phyloP scores from a whole-genome alignment of 1,284 basidiomycete species.

The Ceratobasidium sp. region DNA sequence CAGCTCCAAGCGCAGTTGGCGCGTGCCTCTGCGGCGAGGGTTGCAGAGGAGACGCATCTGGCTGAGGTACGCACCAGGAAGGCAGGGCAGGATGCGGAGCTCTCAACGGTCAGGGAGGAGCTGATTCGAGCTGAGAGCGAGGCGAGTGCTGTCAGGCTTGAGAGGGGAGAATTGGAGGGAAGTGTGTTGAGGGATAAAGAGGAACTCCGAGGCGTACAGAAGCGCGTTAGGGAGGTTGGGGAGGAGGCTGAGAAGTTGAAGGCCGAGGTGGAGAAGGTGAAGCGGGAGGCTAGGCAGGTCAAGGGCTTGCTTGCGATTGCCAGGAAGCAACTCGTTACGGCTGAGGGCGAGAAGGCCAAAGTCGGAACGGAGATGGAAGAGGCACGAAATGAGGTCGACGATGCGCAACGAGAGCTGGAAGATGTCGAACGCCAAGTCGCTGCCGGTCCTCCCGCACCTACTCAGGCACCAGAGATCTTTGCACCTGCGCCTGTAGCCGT shows the following conservation, averaged over 20 bases:
- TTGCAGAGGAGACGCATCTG: conserved; percentile 83
- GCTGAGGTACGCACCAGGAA: conserved; percentile 78
- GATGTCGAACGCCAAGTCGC: conserved; percentile 67
- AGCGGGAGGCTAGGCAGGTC: conserved; percentile 95
- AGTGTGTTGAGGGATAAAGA: conserved; percentile 92
- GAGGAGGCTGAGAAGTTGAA: conserved; percentile 79
- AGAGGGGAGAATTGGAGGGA: conserved; percentile 94
- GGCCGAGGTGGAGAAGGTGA: conserved; percentile 84
- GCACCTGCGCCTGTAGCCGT: conserved; percentile 37
- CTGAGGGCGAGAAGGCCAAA: conserved; percentile 81
- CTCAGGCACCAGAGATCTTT: conserved; percentile 18
- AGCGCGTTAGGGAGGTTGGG: conserved; percentile 82
- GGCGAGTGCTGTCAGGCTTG: conserved; percentile 85
- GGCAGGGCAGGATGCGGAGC: conserved; percentile 75
- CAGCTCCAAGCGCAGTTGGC: conserved; percentile 78
- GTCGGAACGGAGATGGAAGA: conserved; percentile 78
- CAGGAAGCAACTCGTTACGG: conserved; percentile 90
- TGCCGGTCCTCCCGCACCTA: conserved; percentile 46
- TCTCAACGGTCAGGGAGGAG: conserved; percentile 81
- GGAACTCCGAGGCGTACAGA: conserved; percentile 87
- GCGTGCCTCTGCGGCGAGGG: conserved; percentile 81
- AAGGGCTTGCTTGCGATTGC: conserved; percentile 94
- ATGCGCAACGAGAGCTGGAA: conserved; percentile 56
- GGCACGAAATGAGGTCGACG: conserved; percentile 64
- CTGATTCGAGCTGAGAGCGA: conserved; percentile 93